These are phyloP conservation scores for Erigeron canadensis DNA, from an alignment of 129 eudicot genomes.

Conservation along the genomic window DNA sequence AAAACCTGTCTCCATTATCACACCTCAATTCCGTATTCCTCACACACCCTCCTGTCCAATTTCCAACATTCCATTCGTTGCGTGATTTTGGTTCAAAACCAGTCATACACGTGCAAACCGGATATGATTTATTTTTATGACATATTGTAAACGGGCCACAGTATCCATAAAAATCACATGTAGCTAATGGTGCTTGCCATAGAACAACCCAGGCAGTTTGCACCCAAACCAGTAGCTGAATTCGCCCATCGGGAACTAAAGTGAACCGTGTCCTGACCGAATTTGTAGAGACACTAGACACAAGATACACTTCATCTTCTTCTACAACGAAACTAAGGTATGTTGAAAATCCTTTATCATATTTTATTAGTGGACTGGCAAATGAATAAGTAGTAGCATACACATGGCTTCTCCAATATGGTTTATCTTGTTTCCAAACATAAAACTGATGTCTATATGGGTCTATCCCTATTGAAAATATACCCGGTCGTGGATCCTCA, in stretches of 20 bases:
- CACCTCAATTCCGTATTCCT: slow-evolving; percentile 24
- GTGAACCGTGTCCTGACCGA: slow-evolving; percentile 18
- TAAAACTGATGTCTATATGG: slow-evolving; percentile 30
- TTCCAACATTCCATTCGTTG: slow-evolving; percentile 31
- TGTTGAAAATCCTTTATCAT: slow-evolving; percentile 21
- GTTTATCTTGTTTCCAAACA: slow-evolving; percentile 41
- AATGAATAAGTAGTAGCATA: slow-evolving; percentile 19
- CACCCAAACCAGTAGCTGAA: slow-evolving; percentile 26
- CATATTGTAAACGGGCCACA: slow-evolving; percentile 46
- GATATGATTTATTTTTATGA: background rate
- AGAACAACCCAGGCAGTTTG: slow-evolving; percentile 31
- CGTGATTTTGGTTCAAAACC: slow-evolving; percentile 37
- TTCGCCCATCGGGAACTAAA: slow-evolving; percentile 27
- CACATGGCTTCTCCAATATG: slow-evolving; percentile 54
- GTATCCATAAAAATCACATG: slow-evolving; percentile 33
- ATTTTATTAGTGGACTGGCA: slow-evolving; percentile 5
- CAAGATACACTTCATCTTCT: slow-evolving; percentile 29
- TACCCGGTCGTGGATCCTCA: slow-evolving; percentile 54
- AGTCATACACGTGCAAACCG: slow-evolving; percentile 34
- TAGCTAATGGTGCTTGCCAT: slow-evolving; percentile 26
- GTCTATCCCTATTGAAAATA: slow-evolving; percentile 45
- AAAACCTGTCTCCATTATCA: slow-evolving; percentile 24
- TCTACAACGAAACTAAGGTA: slow-evolving; percentile 26
- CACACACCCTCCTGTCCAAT: slow-evolving; percentile 40
- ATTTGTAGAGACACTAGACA: slow-evolving; percentile 15